phyloP scores from a whole-genome alignment of 1,284 basidiomycete species.

The Volvariella volvacea region DNA sequence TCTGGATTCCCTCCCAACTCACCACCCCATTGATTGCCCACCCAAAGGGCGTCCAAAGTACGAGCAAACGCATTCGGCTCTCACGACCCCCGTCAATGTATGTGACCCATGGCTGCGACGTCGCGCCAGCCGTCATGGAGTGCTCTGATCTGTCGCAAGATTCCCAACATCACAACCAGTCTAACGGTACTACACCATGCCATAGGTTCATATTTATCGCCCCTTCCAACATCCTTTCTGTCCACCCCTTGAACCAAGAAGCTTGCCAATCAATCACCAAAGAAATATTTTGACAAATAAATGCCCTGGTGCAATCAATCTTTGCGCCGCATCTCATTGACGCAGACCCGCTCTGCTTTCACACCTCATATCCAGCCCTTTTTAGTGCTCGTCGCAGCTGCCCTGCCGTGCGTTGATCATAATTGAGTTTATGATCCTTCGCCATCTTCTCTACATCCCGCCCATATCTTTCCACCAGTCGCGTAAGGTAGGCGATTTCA shows the following conservation, averaged over 20 bases:
- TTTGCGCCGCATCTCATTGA: conserved; percentile 8
- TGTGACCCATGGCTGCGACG: too few relatives aligned
- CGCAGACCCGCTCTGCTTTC: conserved; percentile 1
- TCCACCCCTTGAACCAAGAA: too few relatives aligned
- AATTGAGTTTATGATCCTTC: conserved; percentile 74
- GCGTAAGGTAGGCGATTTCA: conserved; percentile 64
- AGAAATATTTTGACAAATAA: too few relatives aligned
- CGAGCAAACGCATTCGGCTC: conserved; percentile 10
- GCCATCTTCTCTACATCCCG: conserved; percentile 75
- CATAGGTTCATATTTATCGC: too few relatives aligned
- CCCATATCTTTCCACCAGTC: conserved; percentile 69
- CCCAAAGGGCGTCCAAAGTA: too few relatives aligned
- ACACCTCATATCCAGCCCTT: conserved; percentile 35
- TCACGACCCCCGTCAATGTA: too few relatives aligned
- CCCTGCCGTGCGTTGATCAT: conserved; percentile 83
- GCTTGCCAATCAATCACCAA: too few relatives aligned
- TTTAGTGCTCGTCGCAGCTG: conserved; percentile 63
- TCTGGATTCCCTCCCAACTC: conserved; percentile 24
- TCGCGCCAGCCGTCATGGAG: too few relatives aligned
- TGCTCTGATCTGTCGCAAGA: too few relatives aligned
- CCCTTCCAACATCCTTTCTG: too few relatives aligned
- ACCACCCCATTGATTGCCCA: conserved; percentile 5
- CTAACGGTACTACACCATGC: too few relatives aligned
- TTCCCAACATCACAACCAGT: too few relatives aligned
- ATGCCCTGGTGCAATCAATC: background rate